Conservation (phyloP, 768 basidiomycete genomes). For the Psilocybe subaeruginosa region DNA sequence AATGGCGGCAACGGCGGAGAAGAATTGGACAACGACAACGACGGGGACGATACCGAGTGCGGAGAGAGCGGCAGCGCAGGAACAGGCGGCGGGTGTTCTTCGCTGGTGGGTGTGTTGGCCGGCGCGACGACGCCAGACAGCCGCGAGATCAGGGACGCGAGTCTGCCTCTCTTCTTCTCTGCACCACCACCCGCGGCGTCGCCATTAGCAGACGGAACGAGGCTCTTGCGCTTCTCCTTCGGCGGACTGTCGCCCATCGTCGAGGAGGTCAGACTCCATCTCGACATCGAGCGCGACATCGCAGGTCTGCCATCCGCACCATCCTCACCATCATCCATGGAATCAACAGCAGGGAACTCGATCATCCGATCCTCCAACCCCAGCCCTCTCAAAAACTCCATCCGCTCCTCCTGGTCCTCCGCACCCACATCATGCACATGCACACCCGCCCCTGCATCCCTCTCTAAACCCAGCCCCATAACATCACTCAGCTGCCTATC, state of each 20-base stretch:
- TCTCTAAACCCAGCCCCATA: background rate
- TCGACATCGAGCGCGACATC: conserved; percentile 16
- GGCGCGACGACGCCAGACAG: conserved; percentile 19
- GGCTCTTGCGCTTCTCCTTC: conserved; percentile 15
- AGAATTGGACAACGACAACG: background rate
- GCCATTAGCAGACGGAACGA: conserved; percentile 8
- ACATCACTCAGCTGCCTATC: conserved; percentile 1
- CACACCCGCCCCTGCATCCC: background rate
- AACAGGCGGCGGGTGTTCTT: conserved; percentile 1
- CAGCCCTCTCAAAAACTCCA: conserved; percentile 14
- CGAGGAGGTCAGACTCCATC: conserved; percentile 22
- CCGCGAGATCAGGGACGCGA: conserved; percentile 27
- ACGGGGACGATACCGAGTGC: background rate
- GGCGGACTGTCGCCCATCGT: conserved; percentile 9
- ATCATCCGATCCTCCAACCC: conserved; percentile 14
- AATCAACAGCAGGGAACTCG: conserved; percentile 5
- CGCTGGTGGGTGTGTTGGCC: background rate
- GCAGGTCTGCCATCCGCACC: background rate
- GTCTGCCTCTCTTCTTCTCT: conserved; percentile 20
- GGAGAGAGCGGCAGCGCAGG: conserved; percentile 1
- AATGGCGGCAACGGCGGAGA: background rate
- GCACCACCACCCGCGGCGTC: background rate
- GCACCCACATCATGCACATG: background rate
- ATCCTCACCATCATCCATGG: no score
- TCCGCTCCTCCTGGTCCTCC: conserved; percentile 1